phyloP scores from a whole-genome alignment of 306 rosid genomes.

The Prunus armeniaca region DNA sequence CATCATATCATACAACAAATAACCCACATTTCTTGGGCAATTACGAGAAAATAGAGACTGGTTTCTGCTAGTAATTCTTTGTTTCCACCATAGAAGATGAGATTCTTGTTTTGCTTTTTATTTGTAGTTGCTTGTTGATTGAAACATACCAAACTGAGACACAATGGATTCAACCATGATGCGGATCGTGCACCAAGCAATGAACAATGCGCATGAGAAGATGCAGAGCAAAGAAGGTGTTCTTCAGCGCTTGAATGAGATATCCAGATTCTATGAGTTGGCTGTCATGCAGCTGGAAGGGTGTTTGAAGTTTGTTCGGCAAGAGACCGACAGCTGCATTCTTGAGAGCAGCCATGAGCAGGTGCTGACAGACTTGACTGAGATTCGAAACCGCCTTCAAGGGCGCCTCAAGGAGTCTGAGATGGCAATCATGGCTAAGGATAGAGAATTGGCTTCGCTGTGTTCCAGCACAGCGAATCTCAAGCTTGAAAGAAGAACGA shows the following conservation, averaged over 20 bases:
- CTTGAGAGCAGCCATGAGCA: conserved; percentile 62
- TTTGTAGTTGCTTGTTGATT: neutral
- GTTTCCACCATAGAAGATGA: neutral
- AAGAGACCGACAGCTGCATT: conserved; percentile 41
- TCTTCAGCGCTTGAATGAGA: conserved; percentile 67
- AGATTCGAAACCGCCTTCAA: conserved; percentile 65
- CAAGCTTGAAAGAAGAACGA: conserved; percentile 24
- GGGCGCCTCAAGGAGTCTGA: conserved; percentile 65
- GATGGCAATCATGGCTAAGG: conserved; percentile 60
- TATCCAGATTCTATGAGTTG: conserved; percentile 78
- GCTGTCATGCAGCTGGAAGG: conserved; percentile 92
- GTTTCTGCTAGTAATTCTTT: neutral
- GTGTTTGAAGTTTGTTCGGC: conserved; percentile 61
- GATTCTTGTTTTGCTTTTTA: neutral
- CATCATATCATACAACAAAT: conserved; percentile 12
- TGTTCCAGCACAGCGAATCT: conserved; percentile 11
- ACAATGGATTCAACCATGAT: conserved; percentile 76
- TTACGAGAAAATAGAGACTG: neutral
- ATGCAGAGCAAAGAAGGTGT: conserved; percentile 67
- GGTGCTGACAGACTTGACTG: conserved; percentile 54
- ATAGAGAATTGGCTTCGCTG: conserved; percentile 44
- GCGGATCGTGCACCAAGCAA: conserved; percentile 71
- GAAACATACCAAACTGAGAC: too few relatives aligned
- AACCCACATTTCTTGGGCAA: conserved; percentile 21
- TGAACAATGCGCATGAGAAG: conserved; percentile 79